These are phyloP conservation scores for Chalciporus pseudorubinellus DNA, from an alignment of 768 basidiomycete species.

Conservation along the genomic window DNA sequence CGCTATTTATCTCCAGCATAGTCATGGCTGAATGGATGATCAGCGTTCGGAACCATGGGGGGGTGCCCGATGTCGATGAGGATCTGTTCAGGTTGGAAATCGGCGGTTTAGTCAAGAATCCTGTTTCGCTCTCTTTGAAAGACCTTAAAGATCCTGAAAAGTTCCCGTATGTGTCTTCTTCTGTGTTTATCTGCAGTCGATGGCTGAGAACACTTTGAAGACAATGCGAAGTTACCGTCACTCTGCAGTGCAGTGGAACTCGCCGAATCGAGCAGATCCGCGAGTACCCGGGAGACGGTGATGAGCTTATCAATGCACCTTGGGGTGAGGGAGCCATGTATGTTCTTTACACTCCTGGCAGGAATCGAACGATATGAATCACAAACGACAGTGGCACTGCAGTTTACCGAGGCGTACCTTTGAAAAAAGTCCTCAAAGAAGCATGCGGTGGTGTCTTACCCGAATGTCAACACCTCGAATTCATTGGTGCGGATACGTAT, in stretches of 20 bases:
- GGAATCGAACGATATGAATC: slow-evolving; percentile 8
- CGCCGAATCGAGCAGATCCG: slow-evolving; percentile 51
- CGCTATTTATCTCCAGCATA: too few relatives aligned
- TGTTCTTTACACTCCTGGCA: slow-evolving; percentile 9
- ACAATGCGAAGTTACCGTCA: slow-evolving; percentile 48
- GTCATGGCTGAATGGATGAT: background rate
- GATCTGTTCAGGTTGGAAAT: slow-evolving; percentile 49
- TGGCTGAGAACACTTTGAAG: slow-evolving; percentile 20
- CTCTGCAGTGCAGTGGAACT: slow-evolving; percentile 55
- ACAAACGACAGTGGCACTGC: slow-evolving; percentile 42
- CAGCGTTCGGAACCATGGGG: slow-evolving; percentile 55
- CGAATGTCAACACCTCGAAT: slow-evolving; percentile 50
- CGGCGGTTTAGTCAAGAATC: slow-evolving; percentile 47
- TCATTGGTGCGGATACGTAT: slow-evolving; percentile 57
- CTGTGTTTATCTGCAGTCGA: background rate
- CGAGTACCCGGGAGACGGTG: slow-evolving; percentile 53
- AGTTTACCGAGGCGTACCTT: slow-evolving; percentile 49
- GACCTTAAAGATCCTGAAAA: slow-evolving; percentile 47
- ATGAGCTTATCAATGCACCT: slow-evolving; percentile 51
- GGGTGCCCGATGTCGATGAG: slow-evolving; percentile 48
- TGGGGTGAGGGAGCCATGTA: slow-evolving; percentile 56
- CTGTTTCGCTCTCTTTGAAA: slow-evolving; percentile 43
- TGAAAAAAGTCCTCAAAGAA: slow-evolving; percentile 52
- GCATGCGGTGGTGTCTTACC: slow-evolving; percentile 51
- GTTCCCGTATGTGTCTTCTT: slow-evolving; percentile 40